phyloP scores from a whole-genome alignment of 2,329 filamentous ascomycete genomes.

The Blastomyces gilchristii region DNA sequence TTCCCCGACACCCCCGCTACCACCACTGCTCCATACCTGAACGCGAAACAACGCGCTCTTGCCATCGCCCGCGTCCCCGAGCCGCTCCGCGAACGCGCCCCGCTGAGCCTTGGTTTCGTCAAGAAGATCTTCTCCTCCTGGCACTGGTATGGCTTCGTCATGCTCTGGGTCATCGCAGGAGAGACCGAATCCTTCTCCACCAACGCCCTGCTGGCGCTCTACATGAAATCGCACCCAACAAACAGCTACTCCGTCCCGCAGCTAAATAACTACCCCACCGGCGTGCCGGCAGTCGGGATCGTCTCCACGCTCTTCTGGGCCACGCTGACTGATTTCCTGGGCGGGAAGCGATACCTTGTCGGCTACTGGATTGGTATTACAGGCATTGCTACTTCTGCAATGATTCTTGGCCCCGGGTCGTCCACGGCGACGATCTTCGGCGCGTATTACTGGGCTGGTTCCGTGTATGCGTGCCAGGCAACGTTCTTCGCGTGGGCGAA shows the following conservation, averaged over 20 bases:
- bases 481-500: conserved; percentile 70
- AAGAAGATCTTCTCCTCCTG: conserved; percentile 27
- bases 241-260: conserved; percentile 40
- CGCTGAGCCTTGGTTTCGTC: conserved; percentile 19
- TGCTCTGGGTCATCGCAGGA: conserved; percentile 50
- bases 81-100: conserved; percentile 18
- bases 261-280: conserved; percentile 46
- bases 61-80: conserved; percentile 25
- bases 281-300: conserved; percentile 44
- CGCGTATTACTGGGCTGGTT: conserved; percentile 60
- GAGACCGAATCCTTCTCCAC: conserved; percentile 61
- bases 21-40: conserved; percentile 28
- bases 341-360: conserved; percentile 55
- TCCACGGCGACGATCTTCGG: conserved; percentile 49
- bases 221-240: conserved; percentile 40
- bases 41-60: conserved; percentile 22
- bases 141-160: conserved; percentile 31
- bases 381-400: conserved; percentile 50
- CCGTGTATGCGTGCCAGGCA: conserved; percentile 62
- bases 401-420: conserved; percentile 48
- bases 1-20: conserved; percentile 32
- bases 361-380: conserved; percentile 58
- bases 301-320: conserved; percentile 57
- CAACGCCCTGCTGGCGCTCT: conserved; percentile 48
- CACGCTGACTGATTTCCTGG: conserved; percentile 54